Base-by-base conservation (phyloP, 2,329 filamentous ascomycete genomes). In the Aphanoascus verrucosus region DNA sequence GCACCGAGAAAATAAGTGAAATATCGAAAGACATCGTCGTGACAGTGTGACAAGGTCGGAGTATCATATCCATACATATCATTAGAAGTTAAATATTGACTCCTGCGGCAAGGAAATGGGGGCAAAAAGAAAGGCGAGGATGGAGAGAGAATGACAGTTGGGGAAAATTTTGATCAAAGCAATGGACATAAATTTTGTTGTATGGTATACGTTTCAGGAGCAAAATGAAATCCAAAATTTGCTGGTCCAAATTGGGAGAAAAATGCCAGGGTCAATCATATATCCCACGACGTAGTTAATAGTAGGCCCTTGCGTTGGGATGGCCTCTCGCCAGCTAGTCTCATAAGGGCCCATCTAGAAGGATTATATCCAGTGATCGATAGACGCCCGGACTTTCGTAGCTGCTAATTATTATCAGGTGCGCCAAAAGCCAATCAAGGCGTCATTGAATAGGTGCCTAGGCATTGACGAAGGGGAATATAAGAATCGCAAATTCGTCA, bases 11-110 rank as follows among this genome's bases (percentile, higher is more conserved):
- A 40, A 50, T 9, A 31, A 17, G 17, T 50, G 35, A 38, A 34
- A 42, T 41, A 41, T 42, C 41, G 32, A 47, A 28, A 38, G 46
- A 49, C 37, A 48, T 37, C 28, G 43, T 51, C 49, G 34, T 51
- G 49, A 37, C 11, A 37, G 28, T n/a, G 37, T 19, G 53, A 46
- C 37, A 53, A 45, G 55, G 38, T 42, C 54, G 51, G 51, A 51
- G 48, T 54, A 15, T 56, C 55, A 54, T 56, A 54, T 56, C 52
- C 55, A 54, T 56, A 56, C 52, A 52, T 45, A 54, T 56, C 55
- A 56, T 56, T 56, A 56, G 40, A 51, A 56, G 34, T 28, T 23
- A 51, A 52, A 32, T 48, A 54, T 23, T 56, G 43, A 37, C 42
- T 42, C 28, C 40, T 35, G 20, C 15, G 35, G 17, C 20, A 43